Percentiles rank a stretch among this genome's conserved stretches.
Evolutionary conservation across 2,329 filamentous ascomycete species (phyloP).

Genomic region (Fusarium nisikadoi): DNA sequence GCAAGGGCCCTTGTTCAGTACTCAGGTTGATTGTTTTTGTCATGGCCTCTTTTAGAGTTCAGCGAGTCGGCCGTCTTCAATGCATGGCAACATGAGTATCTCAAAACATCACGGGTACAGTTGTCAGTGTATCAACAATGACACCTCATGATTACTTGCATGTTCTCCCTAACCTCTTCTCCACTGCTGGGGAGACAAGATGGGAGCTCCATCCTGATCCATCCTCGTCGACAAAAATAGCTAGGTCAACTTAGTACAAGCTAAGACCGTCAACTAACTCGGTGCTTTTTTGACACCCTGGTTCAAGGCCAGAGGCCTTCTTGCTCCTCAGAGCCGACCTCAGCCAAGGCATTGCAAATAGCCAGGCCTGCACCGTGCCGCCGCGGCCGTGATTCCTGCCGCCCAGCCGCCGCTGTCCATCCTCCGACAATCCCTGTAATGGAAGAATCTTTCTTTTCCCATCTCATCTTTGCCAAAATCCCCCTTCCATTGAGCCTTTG

Average conservation of each 20-base stretch:
- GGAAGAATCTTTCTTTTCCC: conserved; percentile 10
- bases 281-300: background rate
- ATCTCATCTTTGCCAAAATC: background rate
- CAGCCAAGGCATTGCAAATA: conserved; percentile 11
- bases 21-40: background rate
- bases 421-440: conserved; percentile 4
- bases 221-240: background rate
- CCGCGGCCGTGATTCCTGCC: conserved; percentile 35
- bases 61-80: background rate
- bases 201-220: background rate
- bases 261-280: background rate
- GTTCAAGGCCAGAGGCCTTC: background rate
- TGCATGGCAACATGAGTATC: background rate
- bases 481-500: background rate
- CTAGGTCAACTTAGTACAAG: background rate
- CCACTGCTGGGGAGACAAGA: background rate
- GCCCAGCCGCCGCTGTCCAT: conserved; percentile 29
- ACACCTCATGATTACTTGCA: conserved; percentile 25
- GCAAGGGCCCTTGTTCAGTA: conserved; percentile 15
- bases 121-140: conserved; percentile 14
- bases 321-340: background rate
- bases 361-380: conserved; percentile 16
- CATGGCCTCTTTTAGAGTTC: conserved; percentile 13
- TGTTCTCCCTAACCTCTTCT: conserved; percentile 1
- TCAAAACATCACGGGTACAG: background rate